A percentile compares a stretch with the other conserved stretches of the same genome.
Evolutionary conservation across 2,329 filamentous ascomycete species (phyloP).

Genomic region (Incumbomyces lentus): DNA sequence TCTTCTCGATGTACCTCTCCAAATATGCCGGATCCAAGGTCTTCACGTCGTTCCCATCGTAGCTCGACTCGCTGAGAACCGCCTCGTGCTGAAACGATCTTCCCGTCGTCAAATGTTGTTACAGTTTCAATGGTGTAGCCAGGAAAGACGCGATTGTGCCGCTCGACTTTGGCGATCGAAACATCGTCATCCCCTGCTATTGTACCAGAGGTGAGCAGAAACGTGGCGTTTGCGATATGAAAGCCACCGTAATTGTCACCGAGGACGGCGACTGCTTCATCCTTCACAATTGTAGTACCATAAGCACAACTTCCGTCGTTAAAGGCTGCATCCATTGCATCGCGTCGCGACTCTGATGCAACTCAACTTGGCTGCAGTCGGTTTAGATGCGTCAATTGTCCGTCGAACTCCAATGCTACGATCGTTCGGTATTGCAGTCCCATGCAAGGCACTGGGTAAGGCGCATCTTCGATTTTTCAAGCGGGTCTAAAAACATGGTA

Average conservation of each 20-base stretch:
- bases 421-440: too few species aligned
- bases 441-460: too few species aligned
- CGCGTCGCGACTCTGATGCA: too few species aligned
- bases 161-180: background rate
- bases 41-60: background rate
- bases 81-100: background rate
- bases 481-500: too few species aligned
- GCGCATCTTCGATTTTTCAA: too few species aligned
- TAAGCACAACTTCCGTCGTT: too few species aligned
- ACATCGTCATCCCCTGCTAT: background rate
- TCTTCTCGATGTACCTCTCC: slow-evolving; percentile 5
- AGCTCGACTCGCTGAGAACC: background rate
- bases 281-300: too few species aligned
- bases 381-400: too few species aligned
- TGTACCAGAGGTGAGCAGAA: background rate
- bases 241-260: background rate
- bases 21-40: background rate
- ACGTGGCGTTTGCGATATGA: background rate
- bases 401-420: too few species aligned
- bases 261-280: background rate
- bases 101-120: background rate
- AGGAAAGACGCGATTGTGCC: background rate
- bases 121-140: slow-evolving; percentile 1
- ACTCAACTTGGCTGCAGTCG: too few species aligned
- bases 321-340: too few species aligned